Conservation (phyloP, 495 filamentous ascomycete genomes). For the Penicillium psychrofluorescens region DNA sequence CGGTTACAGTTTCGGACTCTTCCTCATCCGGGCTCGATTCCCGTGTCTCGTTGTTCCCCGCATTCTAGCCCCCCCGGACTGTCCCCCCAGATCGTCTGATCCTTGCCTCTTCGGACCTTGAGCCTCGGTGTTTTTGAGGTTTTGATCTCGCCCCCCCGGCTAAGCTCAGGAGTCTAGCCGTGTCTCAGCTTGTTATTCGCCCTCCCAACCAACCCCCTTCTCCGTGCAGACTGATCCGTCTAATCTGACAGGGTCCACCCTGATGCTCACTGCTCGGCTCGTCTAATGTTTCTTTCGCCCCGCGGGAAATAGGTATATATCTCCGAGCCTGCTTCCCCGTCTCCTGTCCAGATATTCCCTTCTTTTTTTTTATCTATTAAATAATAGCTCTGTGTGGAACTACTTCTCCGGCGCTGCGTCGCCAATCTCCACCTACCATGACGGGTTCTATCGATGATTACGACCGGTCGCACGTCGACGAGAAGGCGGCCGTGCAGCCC, state of each 20-base stretch:
- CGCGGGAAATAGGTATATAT: no score
- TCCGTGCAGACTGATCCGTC: no score
- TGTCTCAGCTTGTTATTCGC: no score
- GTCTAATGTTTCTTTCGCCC: no score
- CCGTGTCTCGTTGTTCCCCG: slow-evolving; percentile 18
- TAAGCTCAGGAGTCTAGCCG: slow-evolving; percentile 2
- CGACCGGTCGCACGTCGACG: slow-evolving; percentile 12
- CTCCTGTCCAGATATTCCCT: no score
- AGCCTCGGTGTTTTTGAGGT: slow-evolving; percentile 27
- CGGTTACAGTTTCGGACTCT: slow-evolving; percentile 15
- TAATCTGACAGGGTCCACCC: no score
- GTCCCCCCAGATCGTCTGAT: no score
- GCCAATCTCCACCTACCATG: slow-evolving; percentile 5
- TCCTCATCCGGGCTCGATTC: slow-evolving; percentile 4
- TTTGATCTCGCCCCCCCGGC: slow-evolving; percentile 12
- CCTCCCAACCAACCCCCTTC: no score
- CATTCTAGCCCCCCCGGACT: slow-evolving; percentile 8
- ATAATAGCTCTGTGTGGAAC: no score
- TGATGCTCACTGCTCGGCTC: no score
- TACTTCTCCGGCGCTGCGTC: not conserved
- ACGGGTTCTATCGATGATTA: slow-evolving; percentile 11
- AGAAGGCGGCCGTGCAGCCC: slow-evolving; percentile 15
- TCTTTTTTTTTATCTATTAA: no score
- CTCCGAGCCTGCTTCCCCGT: no score
- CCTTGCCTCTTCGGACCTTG: not conserved